phyloP scores from a whole-genome alignment of 2,329 filamentous ascomycete genomes.

The Pseudogymnoascus sp. region DNA sequence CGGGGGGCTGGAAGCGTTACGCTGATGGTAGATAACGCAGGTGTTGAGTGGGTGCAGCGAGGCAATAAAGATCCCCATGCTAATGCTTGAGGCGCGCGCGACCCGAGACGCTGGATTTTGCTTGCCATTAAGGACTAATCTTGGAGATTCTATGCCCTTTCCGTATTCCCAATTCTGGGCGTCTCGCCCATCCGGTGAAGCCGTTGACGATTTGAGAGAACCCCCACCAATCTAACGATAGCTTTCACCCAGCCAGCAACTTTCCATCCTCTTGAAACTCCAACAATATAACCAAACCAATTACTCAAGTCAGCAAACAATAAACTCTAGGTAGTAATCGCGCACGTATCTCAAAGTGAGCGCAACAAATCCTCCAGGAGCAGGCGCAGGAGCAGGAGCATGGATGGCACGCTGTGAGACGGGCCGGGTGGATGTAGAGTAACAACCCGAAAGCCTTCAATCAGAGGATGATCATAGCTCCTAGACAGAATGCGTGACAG shows the following conservation, averaged over 20 bases:
- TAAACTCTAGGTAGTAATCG: background rate
- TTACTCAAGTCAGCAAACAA: background rate
- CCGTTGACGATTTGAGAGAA: background rate
- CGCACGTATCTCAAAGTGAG: background rate
- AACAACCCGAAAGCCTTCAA: background rate
- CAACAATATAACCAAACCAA: background rate
- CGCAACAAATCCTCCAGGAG: background rate
- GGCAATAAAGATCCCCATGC: background rate
- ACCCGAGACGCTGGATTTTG: slow-evolving; percentile 3
- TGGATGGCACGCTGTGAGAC: background rate
- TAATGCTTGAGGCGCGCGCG: slow-evolving; percentile 1
- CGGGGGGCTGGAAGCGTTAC: background rate
- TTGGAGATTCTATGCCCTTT: background rate
- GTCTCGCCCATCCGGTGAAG: background rate
- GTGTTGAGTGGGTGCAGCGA: background rate
- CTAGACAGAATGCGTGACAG: background rate
- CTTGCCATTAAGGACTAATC: background rate
- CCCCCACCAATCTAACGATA: background rate
- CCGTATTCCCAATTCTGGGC: background rate
- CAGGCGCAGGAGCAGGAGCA: background rate
- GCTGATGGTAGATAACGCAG: background rate
- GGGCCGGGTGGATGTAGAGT: background rate
- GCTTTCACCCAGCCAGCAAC: background rate
- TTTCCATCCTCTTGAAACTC: background rate
- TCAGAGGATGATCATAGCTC: background rate